Evolutionary conservation across 2,329 filamentous ascomycete species (phyloP).

Genomic region (Diaporthe batatas): DNA sequence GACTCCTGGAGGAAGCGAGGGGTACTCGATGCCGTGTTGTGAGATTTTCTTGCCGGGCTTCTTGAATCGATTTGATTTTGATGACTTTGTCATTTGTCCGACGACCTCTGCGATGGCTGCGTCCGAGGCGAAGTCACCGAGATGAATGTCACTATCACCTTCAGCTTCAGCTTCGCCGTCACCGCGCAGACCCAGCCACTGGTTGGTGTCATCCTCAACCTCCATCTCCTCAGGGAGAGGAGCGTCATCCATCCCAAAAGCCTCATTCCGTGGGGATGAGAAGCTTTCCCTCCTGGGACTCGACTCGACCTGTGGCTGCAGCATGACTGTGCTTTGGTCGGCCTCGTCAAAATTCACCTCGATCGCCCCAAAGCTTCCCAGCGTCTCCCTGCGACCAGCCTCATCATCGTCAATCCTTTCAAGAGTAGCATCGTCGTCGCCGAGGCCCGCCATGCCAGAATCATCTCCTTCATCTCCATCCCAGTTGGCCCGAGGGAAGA

Average conservation of each 20-base stretch:
- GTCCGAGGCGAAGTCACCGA: conserved; percentile 36
- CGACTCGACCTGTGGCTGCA: conserved; percentile 52
- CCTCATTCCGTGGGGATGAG: conserved; percentile 48
- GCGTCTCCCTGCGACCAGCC: conserved; percentile 54
- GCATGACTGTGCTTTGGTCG: conserved; percentile 66
- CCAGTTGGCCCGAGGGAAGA: conserved; percentile 63
- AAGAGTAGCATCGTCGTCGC: conserved; percentile 55
- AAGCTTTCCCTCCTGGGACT: conserved; percentile 40
- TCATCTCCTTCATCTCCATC: conserved; percentile 59
- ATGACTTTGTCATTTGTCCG: conserved; percentile 29
- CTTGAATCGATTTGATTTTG: conserved; percentile 43
- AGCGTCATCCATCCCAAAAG: conserved; percentile 42
- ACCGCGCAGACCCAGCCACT: conserved; percentile 12
- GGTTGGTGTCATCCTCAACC: conserved; percentile 8
- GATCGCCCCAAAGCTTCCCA: conserved; percentile 61
- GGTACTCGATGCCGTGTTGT: conserved; percentile 80
- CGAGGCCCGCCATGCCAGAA: conserved; percentile 46
- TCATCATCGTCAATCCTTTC: conserved; percentile 58
- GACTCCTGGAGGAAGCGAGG: conserved; percentile 78
- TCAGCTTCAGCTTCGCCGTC: conserved; percentile 36
- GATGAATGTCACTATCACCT: conserved; percentile 44
- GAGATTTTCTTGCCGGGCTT: conserved; percentile 71
- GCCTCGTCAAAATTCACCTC: conserved; percentile 60
- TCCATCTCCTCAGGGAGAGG: conserved; percentile 18
- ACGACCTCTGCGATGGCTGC: conserved; percentile 2